Base-by-base conservation (phyloP, 2,329 filamentous ascomycete genomes). In the Colletotrichum sansevieriae region DNA sequence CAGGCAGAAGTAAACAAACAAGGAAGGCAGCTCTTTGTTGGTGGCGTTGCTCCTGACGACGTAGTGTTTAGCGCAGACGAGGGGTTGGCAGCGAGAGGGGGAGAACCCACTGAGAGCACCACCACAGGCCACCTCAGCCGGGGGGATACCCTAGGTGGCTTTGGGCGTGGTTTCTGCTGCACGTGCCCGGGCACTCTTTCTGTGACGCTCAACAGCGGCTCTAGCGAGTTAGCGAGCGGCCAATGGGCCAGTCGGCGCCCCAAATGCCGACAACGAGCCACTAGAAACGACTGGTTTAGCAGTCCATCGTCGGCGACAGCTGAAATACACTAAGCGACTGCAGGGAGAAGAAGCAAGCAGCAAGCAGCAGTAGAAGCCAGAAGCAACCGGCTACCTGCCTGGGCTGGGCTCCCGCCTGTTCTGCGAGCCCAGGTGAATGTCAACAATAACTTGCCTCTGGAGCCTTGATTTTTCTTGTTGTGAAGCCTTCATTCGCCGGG, bases 1-100 rank as follows among this genome's bases (percentile, higher is more conserved):
- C 15, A 25, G 52, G 35, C 37, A 55, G 47, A 65, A 62, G 68
- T 72, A 72, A 72, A 72, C 70, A 72, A 72, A 72, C 70, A 72
- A 68, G 68, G 60, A 64, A 70, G 62, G 47, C 60, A 65, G 70
- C 68, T 70, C 55, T 61, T 68, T 71, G 63, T 70, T 57, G 64
- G 49, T 25, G 54, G 33, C 61, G 70, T 72, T 72, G 70, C 68
- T 70, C 65, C 60, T 68, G 51, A 37, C 68, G 69, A 72, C 70
- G 51, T 44, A 18, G 37, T 70, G 52, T 68, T 61, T 20, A 18
- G n/a, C n/a, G 12, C 37, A 35, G 65, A 41, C 57, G 65, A 67
- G 60, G 65, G 65, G 65, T 57, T 57, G 47, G 51, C 41, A 49
- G 65, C 46, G 6, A 8, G 12, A 39, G 37, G 12, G 37, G 37